Evolutionary conservation across 2,329 filamentous ascomycete species (phyloP).

Genomic region (Aspergillus unguis): DNA sequence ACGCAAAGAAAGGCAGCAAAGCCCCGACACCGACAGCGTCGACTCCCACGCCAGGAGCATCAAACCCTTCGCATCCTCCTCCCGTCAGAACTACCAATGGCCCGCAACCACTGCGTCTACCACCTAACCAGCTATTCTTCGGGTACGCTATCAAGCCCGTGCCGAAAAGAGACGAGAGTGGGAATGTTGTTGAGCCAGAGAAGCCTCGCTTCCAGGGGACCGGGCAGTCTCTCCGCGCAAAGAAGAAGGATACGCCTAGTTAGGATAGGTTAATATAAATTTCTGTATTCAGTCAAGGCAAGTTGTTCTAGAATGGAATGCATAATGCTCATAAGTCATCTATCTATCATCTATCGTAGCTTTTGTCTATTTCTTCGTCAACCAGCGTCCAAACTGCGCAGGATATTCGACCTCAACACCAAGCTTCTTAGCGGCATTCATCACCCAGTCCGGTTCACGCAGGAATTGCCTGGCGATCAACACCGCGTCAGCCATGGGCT

Average conservation of each 20-base stretch:
- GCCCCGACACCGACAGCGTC: conserved; percentile 67
- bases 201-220: conserved; percentile 78
- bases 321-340: background rate
- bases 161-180: conserved; percentile 69
- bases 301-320: conserved; percentile 3
- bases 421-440: conserved; percentile 50
- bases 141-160: conserved; percentile 90
- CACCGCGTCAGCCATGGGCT: conserved; percentile 46
- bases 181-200: conserved; percentile 58
- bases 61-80: conserved; percentile 45
- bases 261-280: conserved; percentile 18
- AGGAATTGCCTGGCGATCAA: conserved; percentile 55
- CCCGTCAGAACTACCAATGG: conserved; percentile 62
- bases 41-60: conserved; percentile 64
- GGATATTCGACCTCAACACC: conserved; percentile 49
- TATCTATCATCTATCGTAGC: background rate
- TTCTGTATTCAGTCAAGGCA: background rate
- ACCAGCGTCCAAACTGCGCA: conserved; percentile 43
- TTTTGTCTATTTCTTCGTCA: background rate
- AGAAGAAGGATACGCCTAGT: conserved; percentile 61
- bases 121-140: conserved; percentile 91
- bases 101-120: conserved; percentile 78
- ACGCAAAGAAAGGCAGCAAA: conserved; percentile 76
- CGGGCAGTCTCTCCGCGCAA: conserved; percentile 74
- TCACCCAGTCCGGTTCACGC: conserved; percentile 55